Conservation (phyloP, 371 early-diverging fungal species). For the Choanephora cucurbitarum region DNA sequence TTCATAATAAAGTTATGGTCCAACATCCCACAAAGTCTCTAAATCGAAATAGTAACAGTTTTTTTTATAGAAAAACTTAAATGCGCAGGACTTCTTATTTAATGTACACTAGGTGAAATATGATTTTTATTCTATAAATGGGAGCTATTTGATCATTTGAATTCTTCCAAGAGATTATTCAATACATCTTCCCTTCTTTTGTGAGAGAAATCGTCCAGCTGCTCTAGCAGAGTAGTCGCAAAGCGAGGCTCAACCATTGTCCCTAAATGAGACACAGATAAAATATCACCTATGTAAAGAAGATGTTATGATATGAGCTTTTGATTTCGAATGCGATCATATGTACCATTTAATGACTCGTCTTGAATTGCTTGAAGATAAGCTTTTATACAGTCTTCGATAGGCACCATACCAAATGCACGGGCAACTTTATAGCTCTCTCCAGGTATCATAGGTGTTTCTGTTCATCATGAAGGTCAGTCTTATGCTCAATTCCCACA, state of each 20-base stretch:
- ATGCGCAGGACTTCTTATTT: too few relatives aligned
- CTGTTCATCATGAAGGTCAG: too few relatives aligned
- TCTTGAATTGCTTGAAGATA: slow-evolving; percentile 31
- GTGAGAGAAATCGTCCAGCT: slow-evolving; percentile 24
- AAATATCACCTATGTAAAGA: slow-evolving; percentile 30
- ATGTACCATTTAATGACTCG: slow-evolving; percentile 29
- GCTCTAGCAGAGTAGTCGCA: slow-evolving; percentile 23
- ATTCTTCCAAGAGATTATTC: slow-evolving; percentile 5
- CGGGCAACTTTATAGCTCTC: slow-evolving; percentile 13
- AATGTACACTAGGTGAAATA: too few relatives aligned
- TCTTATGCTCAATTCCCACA: too few relatives aligned
- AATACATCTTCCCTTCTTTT: slow-evolving; percentile 16
- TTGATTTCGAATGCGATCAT: background rate
- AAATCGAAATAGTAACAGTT: too few relatives aligned
- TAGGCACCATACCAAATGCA: slow-evolving; percentile 29
- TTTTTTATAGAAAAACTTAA: too few relatives aligned
- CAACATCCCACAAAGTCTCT: too few relatives aligned
- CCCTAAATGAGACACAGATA: slow-evolving; percentile 22
- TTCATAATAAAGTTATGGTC: too few relatives aligned
- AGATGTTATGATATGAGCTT: too few relatives aligned
- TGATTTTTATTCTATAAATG: too few relatives aligned
- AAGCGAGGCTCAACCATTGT: slow-evolving; percentile 26
- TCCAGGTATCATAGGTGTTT: slow-evolving; percentile 34
- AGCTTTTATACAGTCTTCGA: slow-evolving; percentile 27
- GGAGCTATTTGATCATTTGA: background rate